Evolutionary conservation across 2,329 filamentous ascomycete species (phyloP).

Genomic region (Rhytidhysteron rufulum): DNA sequence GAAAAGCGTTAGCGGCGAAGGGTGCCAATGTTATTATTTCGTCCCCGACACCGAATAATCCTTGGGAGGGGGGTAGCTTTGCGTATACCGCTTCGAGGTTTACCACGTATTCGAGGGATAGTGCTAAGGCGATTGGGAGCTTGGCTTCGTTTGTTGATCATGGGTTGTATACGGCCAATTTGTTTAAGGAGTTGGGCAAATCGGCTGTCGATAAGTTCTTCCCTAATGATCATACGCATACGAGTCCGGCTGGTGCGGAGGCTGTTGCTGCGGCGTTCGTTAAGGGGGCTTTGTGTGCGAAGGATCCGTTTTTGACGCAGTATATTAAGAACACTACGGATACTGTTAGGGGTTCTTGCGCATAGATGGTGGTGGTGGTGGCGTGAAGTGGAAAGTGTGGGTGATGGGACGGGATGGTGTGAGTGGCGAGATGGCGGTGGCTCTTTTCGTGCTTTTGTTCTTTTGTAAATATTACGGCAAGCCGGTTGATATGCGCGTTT

Average conservation of each 20-base stretch:
- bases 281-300: slow-evolving; percentile 52
- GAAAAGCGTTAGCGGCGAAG: slow-evolving; percentile 51
- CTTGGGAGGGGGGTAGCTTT: slow-evolving; percentile 57
- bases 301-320: slow-evolving; percentile 39
- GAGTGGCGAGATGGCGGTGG: no score
- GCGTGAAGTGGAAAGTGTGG: no score
- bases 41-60: slow-evolving; percentile 59
- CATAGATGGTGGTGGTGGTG: no score
- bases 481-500: no score
- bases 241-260: slow-evolving; percentile 53
- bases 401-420: no score
- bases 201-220: slow-evolving; percentile 51
- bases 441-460: no score
- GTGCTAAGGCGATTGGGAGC: slow-evolving; percentile 42
- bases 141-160: slow-evolving; percentile 54
- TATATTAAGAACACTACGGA: slow-evolving; percentile 34
- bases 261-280: slow-evolving; percentile 56
- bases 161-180: slow-evolving; percentile 54
- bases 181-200: slow-evolving; percentile 50
- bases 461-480: no score
- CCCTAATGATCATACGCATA: slow-evolving; percentile 62
- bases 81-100: slow-evolving; percentile 50
- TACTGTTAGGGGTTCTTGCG: slow-evolving; percentile 25
- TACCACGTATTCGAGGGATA: slow-evolving; percentile 53
- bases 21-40: slow-evolving; percentile 59